Evolutionary conservation across 1,139 yeast genomes (phyloP).

Genomic region (Sugiyamaella xylanicola): DNA sequence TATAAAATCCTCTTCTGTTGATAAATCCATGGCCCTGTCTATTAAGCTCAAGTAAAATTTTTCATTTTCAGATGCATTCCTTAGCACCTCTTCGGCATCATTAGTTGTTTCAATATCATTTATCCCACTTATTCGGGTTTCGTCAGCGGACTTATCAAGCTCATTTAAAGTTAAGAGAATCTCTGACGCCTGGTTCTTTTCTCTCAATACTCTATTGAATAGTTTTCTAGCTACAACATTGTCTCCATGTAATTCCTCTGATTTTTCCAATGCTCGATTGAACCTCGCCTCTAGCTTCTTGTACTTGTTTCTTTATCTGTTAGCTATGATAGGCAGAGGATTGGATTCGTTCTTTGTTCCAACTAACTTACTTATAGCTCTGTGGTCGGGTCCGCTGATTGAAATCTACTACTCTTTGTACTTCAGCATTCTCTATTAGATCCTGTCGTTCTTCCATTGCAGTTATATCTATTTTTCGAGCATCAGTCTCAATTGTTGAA

Average conservation of each 20-base stretch:
- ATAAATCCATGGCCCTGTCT: conserved; percentile 22
- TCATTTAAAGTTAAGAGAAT: conserved; percentile 31
- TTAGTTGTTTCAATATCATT: background rate
- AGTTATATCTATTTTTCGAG: no score
- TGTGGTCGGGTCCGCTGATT: background rate
- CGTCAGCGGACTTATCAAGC: conserved; percentile 19
- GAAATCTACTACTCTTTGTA: background rate
- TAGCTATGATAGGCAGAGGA: no score
- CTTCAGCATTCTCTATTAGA: background rate
- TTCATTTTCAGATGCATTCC: conserved; percentile 21
- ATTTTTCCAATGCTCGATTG: conserved; percentile 30
- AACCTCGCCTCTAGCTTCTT: conserved; percentile 33
- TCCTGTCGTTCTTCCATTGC: background rate
- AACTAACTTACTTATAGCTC: conserved; percentile 15
- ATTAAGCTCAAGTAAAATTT: conserved; percentile 23
- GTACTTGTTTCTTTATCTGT: conserved; percentile 32
- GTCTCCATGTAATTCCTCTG: conserved; percentile 33
- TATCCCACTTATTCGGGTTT: background rate
- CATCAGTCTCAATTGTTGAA: no score
- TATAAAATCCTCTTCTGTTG: conserved; percentile 33
- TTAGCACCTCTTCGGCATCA: conserved; percentile 23
- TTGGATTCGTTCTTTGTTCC: no score
- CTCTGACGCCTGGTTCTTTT: conserved; percentile 33
- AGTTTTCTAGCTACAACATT: conserved; percentile 28
- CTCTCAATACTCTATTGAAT: conserved; percentile 33